Evolutionary conservation across 176 grass and related monocot species (phyloP), one percentile per base, ranked within the genome.

Genomic region (Coix lacrymajobi): DNA sequence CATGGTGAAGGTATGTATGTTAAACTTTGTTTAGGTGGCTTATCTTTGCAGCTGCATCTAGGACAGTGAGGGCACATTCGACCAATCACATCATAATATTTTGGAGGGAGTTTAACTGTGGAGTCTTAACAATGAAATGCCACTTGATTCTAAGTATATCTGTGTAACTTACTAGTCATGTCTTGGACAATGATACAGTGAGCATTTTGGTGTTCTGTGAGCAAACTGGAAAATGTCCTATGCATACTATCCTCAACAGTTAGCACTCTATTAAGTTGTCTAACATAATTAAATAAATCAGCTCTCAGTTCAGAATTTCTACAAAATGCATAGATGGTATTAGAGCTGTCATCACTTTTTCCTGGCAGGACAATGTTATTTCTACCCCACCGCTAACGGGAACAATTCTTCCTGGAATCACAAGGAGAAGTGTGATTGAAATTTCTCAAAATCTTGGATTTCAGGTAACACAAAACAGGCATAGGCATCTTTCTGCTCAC

Each of bases 351-450:
- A 43, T 57, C 69, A 39, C 0, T 29, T 81, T 43, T 64, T 66
- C 9, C 36, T 81, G 15, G 66, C 66, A 98, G 96, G 91, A 82
- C 76, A 96, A 92, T 80, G 68, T 85, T 65, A 96, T 99, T 72
- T 90, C 85, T 67, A 93, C 93, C 5, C 96, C 93, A 64, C 73
- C 83, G 63, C 46, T 92, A 81, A 92, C 87, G 66, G 93, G 93
- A 83, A 99, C 96, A 31, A 89, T 99, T 87, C 86, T 99, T 75
- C 96, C 96, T 25, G 93, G 93, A 60, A 92, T 98, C 70, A 98
- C 96, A 74, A 92, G 91, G 86, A 98, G 76, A 96, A 93, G 85
- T 85, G 80, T 92, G 66, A 92, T 99, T 33, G 91, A 93, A 70
- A 89, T 94, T 10, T 87, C 93, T 19, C 48, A 54, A 61, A 83